Evolutionary conservation across 116 monocot genomes (phyloP).

Genomic region (Cymodocea nodosa): DNA sequence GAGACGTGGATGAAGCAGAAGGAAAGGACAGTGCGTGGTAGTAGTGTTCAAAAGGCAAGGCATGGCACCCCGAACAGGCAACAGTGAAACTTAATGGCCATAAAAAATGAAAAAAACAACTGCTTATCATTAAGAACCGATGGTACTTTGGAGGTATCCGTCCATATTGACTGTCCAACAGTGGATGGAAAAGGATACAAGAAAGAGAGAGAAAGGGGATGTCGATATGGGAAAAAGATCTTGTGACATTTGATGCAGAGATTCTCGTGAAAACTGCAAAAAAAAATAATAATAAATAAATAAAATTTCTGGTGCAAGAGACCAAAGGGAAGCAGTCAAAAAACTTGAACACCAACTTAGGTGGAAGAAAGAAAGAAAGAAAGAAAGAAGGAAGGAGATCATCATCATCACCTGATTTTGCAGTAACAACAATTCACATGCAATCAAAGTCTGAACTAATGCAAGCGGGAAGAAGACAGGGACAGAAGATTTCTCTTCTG

Average conservation of each 20-base stretch:
- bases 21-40: too few relatives aligned
- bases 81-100: too few relatives aligned
- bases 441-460: too few relatives aligned
- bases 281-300: too few relatives aligned
- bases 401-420: background rate
- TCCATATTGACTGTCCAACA: background rate
- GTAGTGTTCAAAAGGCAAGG: too few relatives aligned
- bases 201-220: background rate
- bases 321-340: background rate
- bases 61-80: too few relatives aligned
- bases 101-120: background rate
- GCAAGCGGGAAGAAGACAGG: too few relatives aligned
- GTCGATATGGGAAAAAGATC: background rate
- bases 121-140: background rate
- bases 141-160: background rate
- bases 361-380: too few relatives aligned
- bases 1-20: too few relatives aligned
- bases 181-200: background rate
- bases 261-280: background rate
- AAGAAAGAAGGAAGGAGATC: too few relatives aligned
- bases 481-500: too few relatives aligned
- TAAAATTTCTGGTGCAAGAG: background rate
- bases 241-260: constrained; percentile 1
- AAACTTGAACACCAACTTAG: background rate
- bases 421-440: too few relatives aligned